Evolutionary conservation across 2,329 filamentous ascomycete species (phyloP), one percentile per base, ranked within the genome.

Genomic region (Ophiostoma ulmi): DNA sequence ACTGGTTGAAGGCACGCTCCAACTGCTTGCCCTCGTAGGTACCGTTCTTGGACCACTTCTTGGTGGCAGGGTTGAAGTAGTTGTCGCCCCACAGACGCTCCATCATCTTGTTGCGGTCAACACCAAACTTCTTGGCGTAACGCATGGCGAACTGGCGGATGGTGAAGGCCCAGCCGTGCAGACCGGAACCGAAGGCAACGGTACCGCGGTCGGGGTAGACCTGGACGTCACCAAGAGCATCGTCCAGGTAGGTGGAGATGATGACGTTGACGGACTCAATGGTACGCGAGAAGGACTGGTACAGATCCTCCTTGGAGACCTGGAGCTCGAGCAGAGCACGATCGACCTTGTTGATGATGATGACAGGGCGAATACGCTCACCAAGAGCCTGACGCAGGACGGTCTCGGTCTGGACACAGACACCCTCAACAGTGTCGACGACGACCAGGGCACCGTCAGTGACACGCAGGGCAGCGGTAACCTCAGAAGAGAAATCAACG

Each of bases 311-410:
- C 90, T 98, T 97, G 84, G 89, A 90, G 80, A 97, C 90, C 87
- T 99, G 95, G 75, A 99, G 90, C 86, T 99, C 95, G 82, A 99
- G 93, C 81, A 99, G 92, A 85, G 95, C 94, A 86, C 95, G 94
- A 82, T 99, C 95, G 84, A 99, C 95, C 91, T 99, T 99, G 93
- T 99, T 99, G 90, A 99, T 97, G 85, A 97, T 91, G 82, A 97
- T 89, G 80, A 99, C 94, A 80, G 95, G 95, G 91, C 98, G 98
- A 85, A 99, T 99, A 86, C 95, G 94, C 90, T 99, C 95, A 89
- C 93, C 92, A 78, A 99, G 93, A 83, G 95, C 94, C 88, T 99
- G 95, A 82, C 95, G 94, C 77, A 99, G 89, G 80, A 99, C 95
- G 80, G 95, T 99, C 91, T 99, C 95, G 81, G 95, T 99, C 89